These are phyloP conservation scores for Leccinum longicurvipes DNA, from an alignment of 768 basidiomycete genomes.

Conservation along the genomic window DNA sequence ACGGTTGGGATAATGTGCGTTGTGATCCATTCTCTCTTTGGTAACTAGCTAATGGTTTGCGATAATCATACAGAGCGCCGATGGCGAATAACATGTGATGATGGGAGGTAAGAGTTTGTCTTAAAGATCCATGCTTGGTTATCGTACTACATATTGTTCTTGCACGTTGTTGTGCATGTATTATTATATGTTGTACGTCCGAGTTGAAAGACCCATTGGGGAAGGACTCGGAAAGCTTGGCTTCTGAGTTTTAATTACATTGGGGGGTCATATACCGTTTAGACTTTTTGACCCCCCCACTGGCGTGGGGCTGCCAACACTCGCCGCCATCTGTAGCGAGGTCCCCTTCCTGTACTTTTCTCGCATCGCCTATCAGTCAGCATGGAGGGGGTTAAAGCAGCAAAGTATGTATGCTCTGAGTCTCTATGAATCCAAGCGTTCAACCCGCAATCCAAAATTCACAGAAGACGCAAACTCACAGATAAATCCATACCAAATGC, in stretches of 20 bases:
- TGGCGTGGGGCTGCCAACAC: too few relatives aligned
- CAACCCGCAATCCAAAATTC: not conserved
- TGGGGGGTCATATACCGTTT: slow-evolving; percentile 11
- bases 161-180: not conserved
- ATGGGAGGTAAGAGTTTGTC: not conserved
- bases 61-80: not conserved
- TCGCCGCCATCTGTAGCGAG: too few relatives aligned
- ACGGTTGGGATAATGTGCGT: not conserved
- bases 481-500: slow-evolving; percentile 79
- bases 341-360: not conserved
- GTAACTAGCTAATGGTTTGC: not conserved
- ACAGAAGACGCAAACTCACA: slow-evolving; percentile 73
- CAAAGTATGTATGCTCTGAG: slow-evolving; percentile 27
- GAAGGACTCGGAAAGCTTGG: too few relatives aligned
- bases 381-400: slow-evolving; percentile 32
- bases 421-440: not conserved
- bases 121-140: not conserved
- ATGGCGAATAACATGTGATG: not conserved
- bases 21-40: not conserved
- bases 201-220: too few relatives aligned
- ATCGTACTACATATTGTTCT: not conserved
- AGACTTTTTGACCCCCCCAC: slow-evolving; percentile 4
- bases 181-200: not conserved
- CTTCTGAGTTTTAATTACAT: too few relatives aligned
- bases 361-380: not conserved